Evolutionary conservation across 306 rosid genomes (phyloP).

Genomic region (Quercus robur): DNA sequence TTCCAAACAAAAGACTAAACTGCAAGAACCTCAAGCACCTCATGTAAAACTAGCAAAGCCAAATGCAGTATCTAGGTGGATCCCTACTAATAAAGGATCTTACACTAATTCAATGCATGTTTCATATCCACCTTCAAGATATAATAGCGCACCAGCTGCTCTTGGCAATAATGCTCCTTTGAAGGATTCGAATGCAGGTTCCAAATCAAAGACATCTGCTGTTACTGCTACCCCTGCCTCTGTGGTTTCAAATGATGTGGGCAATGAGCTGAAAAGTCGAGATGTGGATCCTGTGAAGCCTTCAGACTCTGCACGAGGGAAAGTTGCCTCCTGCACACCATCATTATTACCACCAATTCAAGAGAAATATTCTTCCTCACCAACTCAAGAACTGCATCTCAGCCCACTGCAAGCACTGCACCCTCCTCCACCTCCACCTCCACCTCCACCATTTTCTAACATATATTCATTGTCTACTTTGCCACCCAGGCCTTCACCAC

Average conservation of each 20-base stretch:
- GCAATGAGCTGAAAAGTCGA: constrained; percentile 43
- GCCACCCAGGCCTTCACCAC: constrained; percentile 11
- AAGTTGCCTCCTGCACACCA: constrained; percentile 34
- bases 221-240: constrained; percentile 31
- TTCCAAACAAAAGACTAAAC: constrained; percentile 60
- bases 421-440: constrained; percentile 22
- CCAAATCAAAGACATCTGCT: constrained; percentile 44
- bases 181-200: constrained; percentile 53
- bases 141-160: constrained; percentile 66
- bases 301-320: constrained; percentile 42
- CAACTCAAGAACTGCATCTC: constrained; percentile 14
- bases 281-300: constrained; percentile 45
- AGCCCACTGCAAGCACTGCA: constrained; percentile 28
- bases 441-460: constrained; percentile 13
- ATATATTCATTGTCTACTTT: constrained; percentile 15
- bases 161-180: constrained; percentile 33
- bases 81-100: constrained; percentile 79
- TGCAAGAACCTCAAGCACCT: constrained; percentile 57
- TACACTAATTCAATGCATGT: constrained; percentile 76
- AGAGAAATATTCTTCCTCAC: constrained; percentile 33
- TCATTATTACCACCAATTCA: constrained; percentile 30
- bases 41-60: constrained; percentile 70
- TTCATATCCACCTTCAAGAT: constrained; percentile 73
- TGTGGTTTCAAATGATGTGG: constrained; percentile 33
- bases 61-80: constrained; percentile 70